Evolutionary conservation across 345 rosid species (phyloP), one percentile per base, ranked within the genome.

Genomic region (Laguncularia racemosa): DNA sequence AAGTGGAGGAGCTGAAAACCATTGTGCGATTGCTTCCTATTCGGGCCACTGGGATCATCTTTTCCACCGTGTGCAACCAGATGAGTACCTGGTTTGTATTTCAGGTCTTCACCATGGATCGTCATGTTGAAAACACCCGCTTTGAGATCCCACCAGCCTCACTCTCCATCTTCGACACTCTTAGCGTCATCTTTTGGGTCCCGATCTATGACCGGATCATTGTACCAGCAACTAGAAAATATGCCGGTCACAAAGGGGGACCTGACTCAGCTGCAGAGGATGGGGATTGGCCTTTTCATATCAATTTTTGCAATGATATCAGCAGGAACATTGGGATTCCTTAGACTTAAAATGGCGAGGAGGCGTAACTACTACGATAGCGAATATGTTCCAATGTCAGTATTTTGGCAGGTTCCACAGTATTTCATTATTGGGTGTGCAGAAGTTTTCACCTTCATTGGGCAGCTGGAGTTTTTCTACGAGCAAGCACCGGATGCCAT

Each of bases 401-500:
- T 78, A 46, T 81, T 76, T 48, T 76, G 79, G 81, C 83, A 76
- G 61, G 79, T 70, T 43, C 79, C 86, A 10, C 83, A 71, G 56
- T 78, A 81, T 52, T 75, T 78, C 58, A 63, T 81, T 16, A 60
- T 78, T 0, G 83, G 86, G 10, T 75, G 77, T 46, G 76, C 83
- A 14, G 83, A 78, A 53, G 79, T 76, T 6, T 78, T 81, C 53
- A 78, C 76, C 0, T 67, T 71, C 60, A 73, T 81, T 9, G 79
- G 83, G 12, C 77, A 75, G 48, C 40, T 81, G 50, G 79, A 78
- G 64, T 81, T 78, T 58, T 78, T 75, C 67, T 76, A 78, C 54
- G 77, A 78, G 52, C 79, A 81, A 54, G 81, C 86, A 3, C 81
- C 79, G 9, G 79, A 81, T 70, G 81, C 81, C 0, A 76, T 74